Conservation (phyloP, 2,329 filamentous ascomycete species). For the Sclerotinia borealis region DNA sequence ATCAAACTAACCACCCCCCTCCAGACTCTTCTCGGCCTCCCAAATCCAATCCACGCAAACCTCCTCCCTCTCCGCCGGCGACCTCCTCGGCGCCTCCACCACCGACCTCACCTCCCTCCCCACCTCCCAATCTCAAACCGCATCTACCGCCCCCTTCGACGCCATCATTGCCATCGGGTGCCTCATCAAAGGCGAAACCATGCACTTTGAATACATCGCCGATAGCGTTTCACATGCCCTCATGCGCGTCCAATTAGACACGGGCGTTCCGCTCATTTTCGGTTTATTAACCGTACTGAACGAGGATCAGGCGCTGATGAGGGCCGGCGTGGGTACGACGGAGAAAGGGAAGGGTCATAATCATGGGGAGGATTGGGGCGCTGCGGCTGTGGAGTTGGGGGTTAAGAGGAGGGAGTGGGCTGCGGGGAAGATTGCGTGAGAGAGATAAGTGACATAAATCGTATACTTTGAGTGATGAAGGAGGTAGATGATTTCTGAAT, state of each 20-base stretch:
- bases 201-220: conserved; percentile 99
- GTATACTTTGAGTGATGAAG: background rate
- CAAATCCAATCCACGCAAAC: conserved; percentile 70
- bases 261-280: conserved; percentile 83
- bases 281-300: conserved; percentile 83
- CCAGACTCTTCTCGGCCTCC: conserved; percentile 75
- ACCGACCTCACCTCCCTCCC: conserved; percentile 56
- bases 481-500: too few species aligned
- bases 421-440: conserved; percentile 32
- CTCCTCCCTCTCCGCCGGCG: conserved; percentile 59
- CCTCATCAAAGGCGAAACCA: conserved; percentile 96
- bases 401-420: conserved; percentile 82
- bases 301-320: conserved; percentile 79
- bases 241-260: conserved; percentile 91
- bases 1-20: background rate
- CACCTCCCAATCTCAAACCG: conserved; percentile 35
- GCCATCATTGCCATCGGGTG: conserved; percentile 93
- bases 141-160: conserved; percentile 67
- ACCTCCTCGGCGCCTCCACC: conserved; percentile 65
- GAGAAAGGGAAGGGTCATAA: conserved; percentile 74
- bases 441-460: background rate
- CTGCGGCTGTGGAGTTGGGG: conserved; percentile 88
- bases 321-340: conserved; percentile 59
- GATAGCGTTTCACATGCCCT: conserved; percentile 85
- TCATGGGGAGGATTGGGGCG: conserved; percentile 94